Evolutionary conservation across 768 basidiomycete genomes (phyloP).

Genomic region (Rhizopogon roseolus): DNA sequence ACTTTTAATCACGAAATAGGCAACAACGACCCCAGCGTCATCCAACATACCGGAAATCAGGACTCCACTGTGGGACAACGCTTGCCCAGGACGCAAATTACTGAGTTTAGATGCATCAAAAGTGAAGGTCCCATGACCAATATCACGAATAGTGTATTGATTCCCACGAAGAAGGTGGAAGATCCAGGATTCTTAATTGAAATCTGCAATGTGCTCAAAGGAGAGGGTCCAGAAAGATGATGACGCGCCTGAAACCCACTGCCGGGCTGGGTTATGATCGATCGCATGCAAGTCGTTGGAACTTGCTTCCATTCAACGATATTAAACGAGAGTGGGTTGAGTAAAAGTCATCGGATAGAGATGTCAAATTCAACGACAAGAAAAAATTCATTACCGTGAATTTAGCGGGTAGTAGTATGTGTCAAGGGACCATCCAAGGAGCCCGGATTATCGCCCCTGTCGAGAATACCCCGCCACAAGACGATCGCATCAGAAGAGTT

Average conservation of each 20-base stretch:
- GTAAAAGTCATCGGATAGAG: neutral
- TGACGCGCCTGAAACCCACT: neutral
- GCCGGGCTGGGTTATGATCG: neutral
- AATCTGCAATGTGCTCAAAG: neutral
- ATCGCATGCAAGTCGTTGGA: neutral
- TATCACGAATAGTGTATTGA: neutral
- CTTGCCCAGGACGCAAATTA: neutral
- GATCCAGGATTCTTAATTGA: neutral
- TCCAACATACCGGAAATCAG: neutral
- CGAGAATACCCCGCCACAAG: conserved; percentile 15
- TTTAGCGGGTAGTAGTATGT: conserved; percentile 1
- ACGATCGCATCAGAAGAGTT: conserved; percentile 22
- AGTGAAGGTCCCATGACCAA: neutral
- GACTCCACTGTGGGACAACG: neutral
- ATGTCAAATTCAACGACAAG: neutral
- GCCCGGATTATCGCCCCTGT: conserved; percentile 4
- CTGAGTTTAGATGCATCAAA: neutral
- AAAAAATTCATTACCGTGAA: conserved; percentile 20
- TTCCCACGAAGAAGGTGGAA: neutral
- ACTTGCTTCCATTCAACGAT: neutral
- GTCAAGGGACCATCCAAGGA: conserved; percentile 1
- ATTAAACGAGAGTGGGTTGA: neutral
- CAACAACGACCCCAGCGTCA: neutral
- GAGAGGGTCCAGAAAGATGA: neutral
- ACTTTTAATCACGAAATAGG: neutral